phyloP scores from a whole-genome alignment of 1,284 basidiomycete species.

The Pascua sp. region DNA sequence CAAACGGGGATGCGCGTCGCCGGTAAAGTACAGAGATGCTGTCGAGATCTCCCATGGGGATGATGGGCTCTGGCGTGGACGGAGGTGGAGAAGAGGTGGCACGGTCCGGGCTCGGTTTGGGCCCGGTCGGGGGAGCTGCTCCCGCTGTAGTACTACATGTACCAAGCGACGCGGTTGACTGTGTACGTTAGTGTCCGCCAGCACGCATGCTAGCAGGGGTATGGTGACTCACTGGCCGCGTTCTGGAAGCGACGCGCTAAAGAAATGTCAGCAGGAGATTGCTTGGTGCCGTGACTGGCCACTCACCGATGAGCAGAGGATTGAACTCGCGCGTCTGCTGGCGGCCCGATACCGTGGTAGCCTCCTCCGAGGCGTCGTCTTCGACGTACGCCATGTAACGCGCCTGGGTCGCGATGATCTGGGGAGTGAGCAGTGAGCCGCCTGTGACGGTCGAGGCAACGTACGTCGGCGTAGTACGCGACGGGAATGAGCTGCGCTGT shows the following conservation, averaged over 20 bases:
- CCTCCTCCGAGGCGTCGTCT: conserved; percentile 17
- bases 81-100: too few species aligned
- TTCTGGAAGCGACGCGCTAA: too few species aligned
- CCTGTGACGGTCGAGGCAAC: neutral
- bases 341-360: conserved; percentile 6
- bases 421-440: neutral
- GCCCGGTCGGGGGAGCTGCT: too few species aligned
- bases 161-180: neutral
- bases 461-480: conserved; percentile 42
- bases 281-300: neutral
- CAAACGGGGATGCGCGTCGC: too few species aligned
- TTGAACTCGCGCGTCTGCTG: conserved; percentile 2
- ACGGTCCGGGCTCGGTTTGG: too few species aligned
- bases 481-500: conserved; percentile 37
- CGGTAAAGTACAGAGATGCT: too few species aligned
- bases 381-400: conserved; percentile 45
- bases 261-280: too few species aligned
- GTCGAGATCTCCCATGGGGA: too few species aligned
- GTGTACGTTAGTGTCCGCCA: too few species aligned
- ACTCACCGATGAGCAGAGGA: conserved; percentile 7
- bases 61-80: too few species aligned
- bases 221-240: too few species aligned
- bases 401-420: conserved; percentile 48
- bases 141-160: neutral
- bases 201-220: too few species aligned